These are phyloP conservation scores for Isatis tinctoria DNA, from an alignment of 345 rosid species.

Conservation along the genomic window DNA sequence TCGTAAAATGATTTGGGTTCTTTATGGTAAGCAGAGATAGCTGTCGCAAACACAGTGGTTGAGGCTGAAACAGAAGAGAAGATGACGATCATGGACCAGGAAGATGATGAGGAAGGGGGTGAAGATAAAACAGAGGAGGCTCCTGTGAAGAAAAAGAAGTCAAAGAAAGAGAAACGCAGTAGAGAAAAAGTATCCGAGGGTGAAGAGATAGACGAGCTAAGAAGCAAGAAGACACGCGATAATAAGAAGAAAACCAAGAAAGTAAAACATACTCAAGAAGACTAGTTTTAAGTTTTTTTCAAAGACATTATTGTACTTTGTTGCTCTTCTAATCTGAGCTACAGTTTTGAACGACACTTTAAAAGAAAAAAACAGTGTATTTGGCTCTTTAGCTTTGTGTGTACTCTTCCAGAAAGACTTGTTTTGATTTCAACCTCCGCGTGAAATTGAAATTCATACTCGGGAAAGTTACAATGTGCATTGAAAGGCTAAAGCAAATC, in stretches of 20 bases:
- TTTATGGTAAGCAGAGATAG: constrained; percentile 10
- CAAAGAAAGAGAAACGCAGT: constrained; percentile 32
- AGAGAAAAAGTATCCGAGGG: constrained; percentile 18
- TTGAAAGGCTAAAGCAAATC: background rate
- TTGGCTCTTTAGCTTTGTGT: background rate
- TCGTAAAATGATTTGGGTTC: background rate
- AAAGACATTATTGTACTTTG: background rate
- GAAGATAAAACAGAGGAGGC: constrained; percentile 13
- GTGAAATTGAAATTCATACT: background rate
- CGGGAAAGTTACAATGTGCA: constrained; percentile 9
- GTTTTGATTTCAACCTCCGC: background rate
- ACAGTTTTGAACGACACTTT: constrained; percentile 16
- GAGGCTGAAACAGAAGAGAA: constrained; percentile 15
- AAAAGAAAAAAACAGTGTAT: background rate
- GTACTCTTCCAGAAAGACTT: background rate
- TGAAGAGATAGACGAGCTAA: constrained; percentile 16
- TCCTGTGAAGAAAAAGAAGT: constrained; percentile 22
- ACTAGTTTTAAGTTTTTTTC: background rate
- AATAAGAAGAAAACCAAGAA: constrained; percentile 28
- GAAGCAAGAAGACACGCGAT: constrained; percentile 24
- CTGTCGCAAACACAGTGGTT: constrained; percentile 14
- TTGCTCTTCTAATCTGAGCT: constrained; percentile 11
- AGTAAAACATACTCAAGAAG: constrained; percentile 15
- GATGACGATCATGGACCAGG: background rate
- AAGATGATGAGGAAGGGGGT: background rate